These are phyloP conservation scores for Cercophora scortea DNA, from an alignment of 495 filamentous ascomycete species.

Conservation along the genomic window DNA sequence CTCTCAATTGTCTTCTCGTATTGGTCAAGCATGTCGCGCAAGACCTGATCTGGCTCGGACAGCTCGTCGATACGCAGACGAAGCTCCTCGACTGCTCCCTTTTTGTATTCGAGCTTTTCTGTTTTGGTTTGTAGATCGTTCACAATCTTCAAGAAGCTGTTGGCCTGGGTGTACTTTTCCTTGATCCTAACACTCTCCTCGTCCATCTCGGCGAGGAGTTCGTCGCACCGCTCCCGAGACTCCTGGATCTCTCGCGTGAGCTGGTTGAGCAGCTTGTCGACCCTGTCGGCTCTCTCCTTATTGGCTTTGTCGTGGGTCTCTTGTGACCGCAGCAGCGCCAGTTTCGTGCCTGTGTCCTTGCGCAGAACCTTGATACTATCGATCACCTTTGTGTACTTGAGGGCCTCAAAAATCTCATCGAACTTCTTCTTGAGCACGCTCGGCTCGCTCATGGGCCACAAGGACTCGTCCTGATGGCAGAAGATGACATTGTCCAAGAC, in stretches of 20 bases:
- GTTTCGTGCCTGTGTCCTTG: constrained; percentile 74
- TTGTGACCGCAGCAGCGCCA: constrained; percentile 59
- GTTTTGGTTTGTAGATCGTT: constrained; percentile 59
- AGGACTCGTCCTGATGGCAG: constrained; percentile 94
- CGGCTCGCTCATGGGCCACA: constrained; percentile 97
- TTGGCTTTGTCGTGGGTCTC: constrained; percentile 73
- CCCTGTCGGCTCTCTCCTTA: constrained; percentile 75
- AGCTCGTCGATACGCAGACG: constrained; percentile 64
- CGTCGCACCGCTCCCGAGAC: constrained; percentile 48
- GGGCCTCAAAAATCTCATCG: constrained; percentile 94
- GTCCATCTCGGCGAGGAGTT: constrained; percentile 43
- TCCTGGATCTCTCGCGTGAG: constrained; percentile 68
- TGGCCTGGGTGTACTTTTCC: constrained; percentile 35
- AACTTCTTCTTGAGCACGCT: constrained; percentile 80
- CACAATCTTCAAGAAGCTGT: constrained; percentile 43
- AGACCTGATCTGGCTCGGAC: constrained; percentile 68
- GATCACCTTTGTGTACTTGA: constrained; percentile 95
- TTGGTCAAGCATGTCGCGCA: constrained; percentile 67
- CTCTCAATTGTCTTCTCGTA: constrained; percentile 67
- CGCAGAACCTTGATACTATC: constrained; percentile 79
- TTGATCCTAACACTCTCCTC: constrained; percentile 33
- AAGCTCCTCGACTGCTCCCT: constrained; percentile 59
- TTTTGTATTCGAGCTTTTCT: constrained; percentile 43
- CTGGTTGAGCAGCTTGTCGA: constrained; percentile 52
- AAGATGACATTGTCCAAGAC: constrained; percentile 93